Base-by-base conservation (phyloP, 2,329 filamentous ascomycete genomes). In the Ophiostoma ips region DNA sequence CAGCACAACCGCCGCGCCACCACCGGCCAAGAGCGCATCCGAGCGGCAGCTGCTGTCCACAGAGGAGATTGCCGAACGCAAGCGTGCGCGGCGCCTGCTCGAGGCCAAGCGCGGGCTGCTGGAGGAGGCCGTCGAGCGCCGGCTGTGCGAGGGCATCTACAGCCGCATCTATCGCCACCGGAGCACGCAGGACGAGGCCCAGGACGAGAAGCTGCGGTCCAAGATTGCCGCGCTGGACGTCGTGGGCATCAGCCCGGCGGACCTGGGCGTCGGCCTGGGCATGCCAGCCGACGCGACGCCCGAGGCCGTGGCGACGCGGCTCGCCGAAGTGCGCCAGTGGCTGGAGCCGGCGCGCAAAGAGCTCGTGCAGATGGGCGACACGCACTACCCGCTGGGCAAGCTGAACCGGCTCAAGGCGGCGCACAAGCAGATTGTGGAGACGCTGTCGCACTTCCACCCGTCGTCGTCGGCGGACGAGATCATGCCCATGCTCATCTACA, bases 391-490 rank as follows among this genome's bases (percentile, higher is more conserved):
- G 0, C 70, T 95, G 2, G 92, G 88, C 16, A 98, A 98, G 67
- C 75, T 96, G 38, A 85, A 88, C 59, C 82, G 88, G 59, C 73
- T 98, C 50, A 94, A 89, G 56, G 80, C 82, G 36, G 86, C 87
- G 3, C 92, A 96, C 65, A 94, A 94, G 68, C 84, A 82, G 56
- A 96, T 98, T 55, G 92, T 98, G 46, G 90, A 96, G 63, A 89
- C 88, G 1, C 64, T 83, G 46, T 73, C 77, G 4, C 72, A 79
- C 57, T 81, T 82, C 53, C 78, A 81, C 54, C 78, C 77, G 16
- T 81, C 89, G 1, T 95, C 92, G 1, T 96, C 92, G 1, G 92
- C 92, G 3, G 92, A 98, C 62, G 92, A 96, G 66, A 94, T 98
- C 50, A 81, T 98, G 63, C 92, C 92, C 1, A 95, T 94, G 64